Percentiles rank a stretch among this genome's conserved stretches.
Conservation (phyloP, 345 rosid species). For the Moringa oleifera region DNA sequence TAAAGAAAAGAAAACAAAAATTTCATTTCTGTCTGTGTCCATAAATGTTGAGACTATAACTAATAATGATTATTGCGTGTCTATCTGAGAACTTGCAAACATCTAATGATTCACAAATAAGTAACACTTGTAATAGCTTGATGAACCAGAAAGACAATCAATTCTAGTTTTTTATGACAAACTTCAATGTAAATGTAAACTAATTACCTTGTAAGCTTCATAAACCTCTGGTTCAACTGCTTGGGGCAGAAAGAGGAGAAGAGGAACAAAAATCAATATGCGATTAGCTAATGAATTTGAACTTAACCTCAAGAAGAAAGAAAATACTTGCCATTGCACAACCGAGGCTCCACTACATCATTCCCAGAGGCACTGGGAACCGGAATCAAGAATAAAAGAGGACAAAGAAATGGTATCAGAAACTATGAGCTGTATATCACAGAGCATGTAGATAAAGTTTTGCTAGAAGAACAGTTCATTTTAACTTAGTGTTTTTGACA, state of each 20-base stretch:
- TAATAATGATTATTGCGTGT: too few relatives aligned
- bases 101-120: too few relatives aligned
- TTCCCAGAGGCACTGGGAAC: slow-evolving; percentile 66
- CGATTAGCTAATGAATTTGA: slow-evolving; percentile 3
- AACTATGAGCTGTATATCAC: not conserved
- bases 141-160: not conserved
- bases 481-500: too few relatives aligned
- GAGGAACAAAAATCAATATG: slow-evolving; percentile 17
- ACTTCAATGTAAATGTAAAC: not conserved
- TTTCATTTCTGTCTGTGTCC: too few relatives aligned
- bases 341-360: slow-evolving; percentile 38
- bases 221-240: slow-evolving; percentile 67
- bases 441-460: not conserved
- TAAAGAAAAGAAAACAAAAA: too few relatives aligned
- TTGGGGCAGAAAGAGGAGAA: slow-evolving; percentile 13
- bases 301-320: not conserved
- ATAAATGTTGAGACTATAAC: too few relatives aligned
- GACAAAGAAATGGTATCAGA: slow-evolving; percentile 4
- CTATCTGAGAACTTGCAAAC: too few relatives aligned
- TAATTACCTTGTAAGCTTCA: slow-evolving; percentile 70
- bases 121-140: too few relatives aligned
- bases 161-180: not conserved
- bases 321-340: slow-evolving; percentile 60
- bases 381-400: slow-evolving; percentile 12
- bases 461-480: not conserved